Percentiles rank a stretch among this genome's conserved stretches.
Conservation (phyloP, 2,329 filamentous ascomycete genomes). For the Aplosporella prunicola region DNA sequence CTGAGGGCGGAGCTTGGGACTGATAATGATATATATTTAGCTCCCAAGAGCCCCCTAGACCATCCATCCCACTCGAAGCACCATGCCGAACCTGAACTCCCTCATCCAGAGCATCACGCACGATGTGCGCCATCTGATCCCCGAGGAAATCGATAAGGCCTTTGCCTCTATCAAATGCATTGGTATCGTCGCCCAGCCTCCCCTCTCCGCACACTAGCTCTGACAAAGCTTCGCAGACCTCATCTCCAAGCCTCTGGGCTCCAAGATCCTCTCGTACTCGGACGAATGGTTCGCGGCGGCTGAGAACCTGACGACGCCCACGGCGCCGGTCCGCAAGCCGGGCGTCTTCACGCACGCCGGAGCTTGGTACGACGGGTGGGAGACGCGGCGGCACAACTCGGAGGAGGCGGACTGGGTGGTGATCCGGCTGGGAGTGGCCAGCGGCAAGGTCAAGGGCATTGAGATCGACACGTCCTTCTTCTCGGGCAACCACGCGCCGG, state of each 20-base stretch:
- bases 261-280: conserved; percentile 45
- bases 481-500: conserved; percentile 72
- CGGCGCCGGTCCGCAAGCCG: conserved; percentile 45
- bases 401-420: conserved; percentile 51
- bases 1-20: no score
- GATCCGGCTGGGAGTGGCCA: conserved; percentile 51
- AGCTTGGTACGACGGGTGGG: conserved; percentile 58
- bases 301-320: conserved; percentile 49
- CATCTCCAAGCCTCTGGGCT: conserved; percentile 42
- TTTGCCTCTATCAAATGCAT: no score
- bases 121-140: no score
- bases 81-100: no score
- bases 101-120: no score
- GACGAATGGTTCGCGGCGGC: conserved; percentile 55
- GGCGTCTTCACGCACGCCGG: conserved; percentile 51
- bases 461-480: conserved; percentile 78
- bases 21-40: no score
- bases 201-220: no score
- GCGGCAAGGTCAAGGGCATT: conserved; percentile 61
- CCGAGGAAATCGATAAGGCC: no score
- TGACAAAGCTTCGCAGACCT: no score
- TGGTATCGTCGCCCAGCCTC: no score
- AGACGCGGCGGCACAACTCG: conserved; percentile 52
- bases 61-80: no score
- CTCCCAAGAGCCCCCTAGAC: no score